Conservation (phyloP, 2,329 filamentous ascomycete genomes). For the Fusarium denticulatum region DNA sequence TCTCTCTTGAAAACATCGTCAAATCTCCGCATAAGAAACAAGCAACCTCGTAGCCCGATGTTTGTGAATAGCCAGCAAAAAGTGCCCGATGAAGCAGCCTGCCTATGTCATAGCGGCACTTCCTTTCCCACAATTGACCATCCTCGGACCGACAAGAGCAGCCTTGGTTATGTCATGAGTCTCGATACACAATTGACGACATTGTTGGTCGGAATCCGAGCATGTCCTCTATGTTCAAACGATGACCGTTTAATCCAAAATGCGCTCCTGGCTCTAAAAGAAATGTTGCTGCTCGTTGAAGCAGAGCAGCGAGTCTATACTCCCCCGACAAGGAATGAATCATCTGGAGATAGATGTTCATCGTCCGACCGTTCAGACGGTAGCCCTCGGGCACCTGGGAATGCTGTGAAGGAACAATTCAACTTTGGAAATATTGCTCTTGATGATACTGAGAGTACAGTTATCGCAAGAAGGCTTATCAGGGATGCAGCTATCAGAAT, state of each 20-base stretch:
- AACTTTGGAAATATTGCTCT: background rate
- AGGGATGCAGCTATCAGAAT: background rate
- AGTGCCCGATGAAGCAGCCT: background rate
- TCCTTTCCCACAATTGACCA: background rate
- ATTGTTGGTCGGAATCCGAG: background rate
- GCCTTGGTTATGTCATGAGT: background rate
- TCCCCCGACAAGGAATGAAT: background rate
- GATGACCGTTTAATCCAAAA: background rate
- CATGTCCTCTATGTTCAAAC: background rate
- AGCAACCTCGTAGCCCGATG: background rate
- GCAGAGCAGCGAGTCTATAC: background rate
- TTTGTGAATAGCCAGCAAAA: no score
- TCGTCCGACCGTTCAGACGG: accelerated
- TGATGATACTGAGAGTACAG: accelerated
- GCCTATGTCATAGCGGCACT: background rate
- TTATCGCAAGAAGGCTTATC: background rate
- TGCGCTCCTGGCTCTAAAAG: background rate
- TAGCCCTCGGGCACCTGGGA: accelerated
- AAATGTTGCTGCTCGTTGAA: background rate
- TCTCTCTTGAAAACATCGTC: background rate
- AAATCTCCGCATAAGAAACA: background rate
- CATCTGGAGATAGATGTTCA: background rate
- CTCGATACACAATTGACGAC: background rate
- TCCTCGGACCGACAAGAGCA: accelerated
- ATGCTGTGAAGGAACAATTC: background rate